phyloP scores from a whole-genome alignment of 495 filamentous ascomycete species.

The Collariella sp. region DNA sequence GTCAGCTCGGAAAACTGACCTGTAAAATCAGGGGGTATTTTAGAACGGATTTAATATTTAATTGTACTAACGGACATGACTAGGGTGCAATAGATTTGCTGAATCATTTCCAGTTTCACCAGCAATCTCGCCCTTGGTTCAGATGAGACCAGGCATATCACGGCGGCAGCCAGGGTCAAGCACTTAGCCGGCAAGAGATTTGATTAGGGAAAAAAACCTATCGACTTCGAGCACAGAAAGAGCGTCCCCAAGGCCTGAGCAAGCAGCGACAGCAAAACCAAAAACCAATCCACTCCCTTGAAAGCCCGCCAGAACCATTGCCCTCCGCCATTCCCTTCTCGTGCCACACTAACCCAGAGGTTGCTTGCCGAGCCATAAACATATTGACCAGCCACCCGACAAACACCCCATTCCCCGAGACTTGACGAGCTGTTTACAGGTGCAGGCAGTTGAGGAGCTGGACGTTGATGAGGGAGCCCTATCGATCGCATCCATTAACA shows the following conservation, averaged over 20 bases:
- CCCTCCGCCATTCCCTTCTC: background rate
- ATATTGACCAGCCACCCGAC: background rate
- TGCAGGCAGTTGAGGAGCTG: conserved; percentile 10
- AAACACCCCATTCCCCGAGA: background rate
- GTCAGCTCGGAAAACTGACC: too few species aligned
- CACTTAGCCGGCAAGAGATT: background rate
- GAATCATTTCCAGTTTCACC: too few species aligned
- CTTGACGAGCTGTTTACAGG: background rate
- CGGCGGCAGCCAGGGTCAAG: too few species aligned
- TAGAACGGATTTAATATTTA: too few species aligned
- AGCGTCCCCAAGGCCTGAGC: background rate
- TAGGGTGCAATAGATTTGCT: too few species aligned
- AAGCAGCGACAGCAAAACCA: background rate
- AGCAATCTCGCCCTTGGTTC: too few species aligned
- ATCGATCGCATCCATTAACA: background rate
- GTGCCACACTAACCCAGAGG: background rate
- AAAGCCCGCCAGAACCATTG: background rate
- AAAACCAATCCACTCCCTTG: background rate
- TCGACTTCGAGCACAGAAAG: background rate
- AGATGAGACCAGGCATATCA: too few species aligned
- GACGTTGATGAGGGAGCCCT: conserved; percentile 5
- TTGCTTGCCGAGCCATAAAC: background rate
- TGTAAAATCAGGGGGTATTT: too few species aligned
- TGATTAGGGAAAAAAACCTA: background rate
- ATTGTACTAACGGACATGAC: too few species aligned